Percentiles rank a stretch among this genome's conserved stretches.
Evolutionary conservation across 2,329 filamentous ascomycete genomes (phyloP).

Genomic region (Penicillium verrucosum): DNA sequence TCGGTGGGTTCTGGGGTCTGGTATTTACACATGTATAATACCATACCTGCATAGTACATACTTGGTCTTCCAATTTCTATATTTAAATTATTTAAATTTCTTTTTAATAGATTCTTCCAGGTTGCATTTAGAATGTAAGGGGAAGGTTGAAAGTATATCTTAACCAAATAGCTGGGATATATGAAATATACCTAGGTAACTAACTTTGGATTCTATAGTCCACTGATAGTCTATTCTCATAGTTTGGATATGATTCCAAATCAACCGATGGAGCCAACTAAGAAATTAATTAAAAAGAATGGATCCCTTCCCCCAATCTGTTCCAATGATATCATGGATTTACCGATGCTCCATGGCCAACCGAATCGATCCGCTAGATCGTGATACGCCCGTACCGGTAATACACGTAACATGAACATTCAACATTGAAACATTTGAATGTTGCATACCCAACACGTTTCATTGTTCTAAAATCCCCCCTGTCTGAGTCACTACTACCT

Average conservation of each 20-base stretch:
- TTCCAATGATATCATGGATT: slow-evolving; percentile 21
- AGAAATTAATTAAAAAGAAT: background rate
- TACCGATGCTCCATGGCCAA: background rate
- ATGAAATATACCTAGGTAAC: background rate
- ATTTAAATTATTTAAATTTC: background rate
- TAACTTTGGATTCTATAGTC: background rate
- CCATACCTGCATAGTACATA: background rate
- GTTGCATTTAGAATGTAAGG: background rate
- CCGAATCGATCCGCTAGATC: slow-evolving; percentile 15
- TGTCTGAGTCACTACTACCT: background rate
- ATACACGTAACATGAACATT: background rate
- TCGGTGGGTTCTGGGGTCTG: slow-evolving; percentile 21
- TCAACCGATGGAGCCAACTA: background rate
- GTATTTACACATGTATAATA: slow-evolving; percentile 7
- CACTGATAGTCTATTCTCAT: background rate
- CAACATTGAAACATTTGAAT: background rate
- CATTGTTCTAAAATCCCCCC: background rate
- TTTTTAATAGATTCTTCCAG: background rate
- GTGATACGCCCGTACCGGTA: slow-evolving; percentile 10
- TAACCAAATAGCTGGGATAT: background rate
- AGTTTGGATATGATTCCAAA: slow-evolving; percentile 14
- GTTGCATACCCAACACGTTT: background rate
- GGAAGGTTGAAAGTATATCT: background rate
- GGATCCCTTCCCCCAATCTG: background rate
- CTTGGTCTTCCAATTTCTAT: background rate